Conservation (phyloP, 345 rosid genomes). For the Dipteronia dyeriana region DNA sequence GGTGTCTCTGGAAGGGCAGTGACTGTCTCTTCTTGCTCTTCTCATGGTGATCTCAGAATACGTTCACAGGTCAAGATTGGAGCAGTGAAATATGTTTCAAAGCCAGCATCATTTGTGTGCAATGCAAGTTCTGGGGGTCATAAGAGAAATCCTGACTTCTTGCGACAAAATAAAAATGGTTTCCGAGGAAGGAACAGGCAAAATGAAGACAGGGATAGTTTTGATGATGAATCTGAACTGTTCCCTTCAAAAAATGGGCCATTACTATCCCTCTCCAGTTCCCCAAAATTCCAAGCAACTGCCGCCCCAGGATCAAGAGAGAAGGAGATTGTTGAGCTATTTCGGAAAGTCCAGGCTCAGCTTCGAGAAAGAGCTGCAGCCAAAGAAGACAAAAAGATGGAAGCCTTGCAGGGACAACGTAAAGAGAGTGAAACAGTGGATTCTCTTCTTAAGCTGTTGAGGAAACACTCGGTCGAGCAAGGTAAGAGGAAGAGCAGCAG, state of each 20-base stretch:
- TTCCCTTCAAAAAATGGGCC: slow-evolving; percentile 66
- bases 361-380: slow-evolving; percentile 79
- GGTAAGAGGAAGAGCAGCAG: slow-evolving; percentile 47
- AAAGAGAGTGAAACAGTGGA: slow-evolving; percentile 77
- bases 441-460: slow-evolving; percentile 75
- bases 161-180: slow-evolving; percentile 58
- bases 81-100: slow-evolving; percentile 34
- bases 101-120: slow-evolving; percentile 50
- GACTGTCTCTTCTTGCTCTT: slow-evolving; percentile 37
- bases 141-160: slow-evolving; percentile 71
- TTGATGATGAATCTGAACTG: slow-evolving; percentile 63
- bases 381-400: slow-evolving; percentile 64
- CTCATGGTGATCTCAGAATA: slow-evolving; percentile 29
- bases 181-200: slow-evolving; percentile 64
- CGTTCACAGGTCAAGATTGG: slow-evolving; percentile 37
- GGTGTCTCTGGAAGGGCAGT: slow-evolving; percentile 50
- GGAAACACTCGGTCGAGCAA: slow-evolving; percentile 79
- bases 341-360: slow-evolving; percentile 84
- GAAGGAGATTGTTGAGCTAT: slow-evolving; percentile 87
- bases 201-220: slow-evolving; percentile 56
- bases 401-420: slow-evolving; percentile 49
- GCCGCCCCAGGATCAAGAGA: slow-evolving; percentile 77
- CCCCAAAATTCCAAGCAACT: slow-evolving; percentile 72
- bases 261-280: slow-evolving; percentile 51
- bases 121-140: slow-evolving; percentile 60